These are phyloP conservation scores for Hibiscus trionum DNA, from an alignment of 345 rosid species.

Conservation along the genomic window DNA sequence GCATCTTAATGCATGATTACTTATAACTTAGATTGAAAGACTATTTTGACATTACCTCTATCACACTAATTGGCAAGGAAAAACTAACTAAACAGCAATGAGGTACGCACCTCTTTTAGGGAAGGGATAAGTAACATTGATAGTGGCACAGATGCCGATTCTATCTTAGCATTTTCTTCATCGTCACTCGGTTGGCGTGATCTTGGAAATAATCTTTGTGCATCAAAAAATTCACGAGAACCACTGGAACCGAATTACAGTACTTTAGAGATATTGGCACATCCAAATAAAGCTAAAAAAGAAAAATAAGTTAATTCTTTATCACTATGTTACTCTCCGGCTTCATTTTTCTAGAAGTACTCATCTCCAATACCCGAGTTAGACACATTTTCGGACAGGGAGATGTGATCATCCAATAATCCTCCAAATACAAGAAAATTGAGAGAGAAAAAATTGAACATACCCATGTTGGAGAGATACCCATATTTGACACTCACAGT, in stretches of 20 bases:
- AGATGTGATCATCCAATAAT: background rate
- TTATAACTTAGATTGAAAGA: background rate
- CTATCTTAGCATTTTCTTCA: constrained; percentile 63
- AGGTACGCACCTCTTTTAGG: constrained; percentile 64
- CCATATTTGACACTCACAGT: background rate
- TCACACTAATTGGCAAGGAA: background rate
- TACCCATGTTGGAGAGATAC: background rate
- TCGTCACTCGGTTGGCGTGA: constrained; percentile 50
- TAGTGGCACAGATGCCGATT: constrained; percentile 51
- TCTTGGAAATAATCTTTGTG: constrained; percentile 45
- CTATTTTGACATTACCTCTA: background rate
- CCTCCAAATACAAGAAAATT: background rate
- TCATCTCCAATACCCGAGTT: background rate
- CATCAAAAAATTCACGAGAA: constrained; percentile 36
- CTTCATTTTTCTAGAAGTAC: background rate
- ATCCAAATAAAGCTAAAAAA: constrained; percentile 1
- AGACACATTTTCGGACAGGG: background rate
- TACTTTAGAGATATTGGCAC: too few relatives aligned
- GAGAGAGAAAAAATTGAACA: background rate
- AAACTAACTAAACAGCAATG: background rate
- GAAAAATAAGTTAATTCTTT: background rate
- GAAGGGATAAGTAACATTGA: constrained; percentile 79
- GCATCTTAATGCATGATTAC: background rate
- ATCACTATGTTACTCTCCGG: background rate
- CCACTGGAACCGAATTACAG: too few relatives aligned